A percentile compares a stretch with the other conserved stretches of the same genome.
These are phyloP conservation scores for Tetracentron sinense DNA, from an alignment of 164 flowering plant genomes.

Conservation along the genomic window DNA sequence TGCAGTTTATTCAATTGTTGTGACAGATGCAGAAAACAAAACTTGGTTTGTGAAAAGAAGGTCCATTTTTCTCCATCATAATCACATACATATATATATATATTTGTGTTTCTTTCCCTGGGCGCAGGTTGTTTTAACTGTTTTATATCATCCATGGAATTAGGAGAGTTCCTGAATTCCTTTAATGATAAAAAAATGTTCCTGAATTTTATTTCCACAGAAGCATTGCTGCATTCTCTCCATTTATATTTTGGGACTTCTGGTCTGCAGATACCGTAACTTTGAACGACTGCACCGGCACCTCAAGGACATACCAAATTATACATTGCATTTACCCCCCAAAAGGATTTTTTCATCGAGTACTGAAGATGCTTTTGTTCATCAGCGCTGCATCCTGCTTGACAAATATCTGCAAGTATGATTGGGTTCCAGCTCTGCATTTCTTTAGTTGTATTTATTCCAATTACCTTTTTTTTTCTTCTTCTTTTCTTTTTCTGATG, in stretches of 20 bases:
- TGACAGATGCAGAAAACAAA: constrained; percentile 63
- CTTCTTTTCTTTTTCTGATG: no score
- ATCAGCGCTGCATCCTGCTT: constrained; percentile 96
- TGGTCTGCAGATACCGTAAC: constrained; percentile 76
- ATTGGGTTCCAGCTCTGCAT: constrained; percentile 1
- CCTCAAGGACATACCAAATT: constrained; percentile 95
- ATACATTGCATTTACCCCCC: constrained; percentile 90
- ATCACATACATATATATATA: background rate
- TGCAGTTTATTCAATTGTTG: constrained; percentile 93
- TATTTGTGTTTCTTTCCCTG: background rate
- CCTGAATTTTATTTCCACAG: no score
- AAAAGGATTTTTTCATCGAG: constrained; percentile 98
- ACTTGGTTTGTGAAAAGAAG: constrained; percentile 98
- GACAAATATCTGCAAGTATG: constrained; percentile 89
- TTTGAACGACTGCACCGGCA: constrained; percentile 93
- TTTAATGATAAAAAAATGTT: no score
- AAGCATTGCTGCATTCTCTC: no score
- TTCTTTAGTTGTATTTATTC: background rate
- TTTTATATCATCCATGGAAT: no score
- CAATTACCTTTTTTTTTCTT: constrained; percentile 12
- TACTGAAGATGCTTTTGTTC: constrained; percentile 95
- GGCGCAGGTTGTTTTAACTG: no score
- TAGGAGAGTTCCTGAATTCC: constrained; percentile 2
- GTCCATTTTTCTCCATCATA: constrained; percentile 21
- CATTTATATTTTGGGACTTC: constrained; percentile 12